These are phyloP conservation scores for Senna siamea DNA, from an alignment of 306 rosid species.

Conservation along the genomic window DNA sequence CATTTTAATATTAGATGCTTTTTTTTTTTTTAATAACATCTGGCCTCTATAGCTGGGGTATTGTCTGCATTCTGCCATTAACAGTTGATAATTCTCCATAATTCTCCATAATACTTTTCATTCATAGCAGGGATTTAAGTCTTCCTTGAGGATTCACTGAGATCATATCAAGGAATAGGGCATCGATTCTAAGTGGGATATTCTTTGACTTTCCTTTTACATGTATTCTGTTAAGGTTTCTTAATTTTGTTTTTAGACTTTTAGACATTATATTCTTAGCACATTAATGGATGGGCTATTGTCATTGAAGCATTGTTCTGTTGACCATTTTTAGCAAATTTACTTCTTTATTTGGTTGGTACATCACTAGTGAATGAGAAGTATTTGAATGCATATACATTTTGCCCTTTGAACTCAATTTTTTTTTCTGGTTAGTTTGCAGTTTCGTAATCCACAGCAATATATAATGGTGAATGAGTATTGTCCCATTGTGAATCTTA, in stretches of 20 bases:
- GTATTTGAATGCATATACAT: neutral
- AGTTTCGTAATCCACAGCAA: conserved; percentile 3
- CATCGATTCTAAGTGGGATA: conserved; percentile 11
- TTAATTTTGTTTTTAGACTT: conserved; percentile 18
- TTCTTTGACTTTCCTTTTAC: neutral
- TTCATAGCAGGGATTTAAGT: conserved; percentile 6
- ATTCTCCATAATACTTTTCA: neutral
- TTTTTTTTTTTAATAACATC: neutral
- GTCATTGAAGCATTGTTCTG: neutral
- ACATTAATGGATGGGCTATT: neutral
- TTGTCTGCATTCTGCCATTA: conserved; percentile 8
- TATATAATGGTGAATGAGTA: conserved; percentile 4
- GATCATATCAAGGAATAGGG: neutral
- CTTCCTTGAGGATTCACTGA: neutral
- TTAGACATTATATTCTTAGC: neutral
- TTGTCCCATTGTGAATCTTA: neutral
- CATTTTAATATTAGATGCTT: neutral
- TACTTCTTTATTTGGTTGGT: neutral
- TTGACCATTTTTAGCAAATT: neutral
- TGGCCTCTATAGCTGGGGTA: neutral
- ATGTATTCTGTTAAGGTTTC: conserved; percentile 3
- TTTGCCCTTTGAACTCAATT: neutral
- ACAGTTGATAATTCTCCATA: conserved; percentile 20
- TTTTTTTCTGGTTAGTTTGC: neutral
- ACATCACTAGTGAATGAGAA: neutral